Evolutionary conservation across 192 early-diverging fungal species (phyloP).

Genomic region (Coemansia sp.): DNA sequence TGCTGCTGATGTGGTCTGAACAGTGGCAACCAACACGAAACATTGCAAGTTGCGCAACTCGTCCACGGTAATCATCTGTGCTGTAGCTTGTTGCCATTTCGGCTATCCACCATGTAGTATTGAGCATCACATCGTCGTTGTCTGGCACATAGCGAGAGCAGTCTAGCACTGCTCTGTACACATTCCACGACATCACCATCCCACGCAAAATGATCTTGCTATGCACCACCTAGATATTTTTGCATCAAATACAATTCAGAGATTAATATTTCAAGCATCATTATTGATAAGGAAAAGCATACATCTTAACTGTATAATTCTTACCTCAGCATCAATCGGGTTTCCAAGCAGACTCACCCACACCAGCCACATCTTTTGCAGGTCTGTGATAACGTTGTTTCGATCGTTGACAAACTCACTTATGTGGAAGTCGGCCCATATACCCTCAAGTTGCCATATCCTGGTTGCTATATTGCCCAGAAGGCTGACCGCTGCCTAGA

Average conservation of each 20-base stretch:
- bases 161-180: slow-evolving; percentile 44
- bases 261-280: not conserved
- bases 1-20: slow-evolving; percentile 33
- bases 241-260: too few species aligned
- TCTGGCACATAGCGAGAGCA: slow-evolving; percentile 44
- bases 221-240: slow-evolving; percentile 5
- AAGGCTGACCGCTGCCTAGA: slow-evolving; percentile 39
- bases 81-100: slow-evolving; percentile 39
- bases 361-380: slow-evolving; percentile 37
- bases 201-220: slow-evolving; percentile 43
- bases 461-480: slow-evolving; percentile 20
- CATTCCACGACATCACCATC: slow-evolving; percentile 38
- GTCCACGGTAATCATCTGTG: slow-evolving; percentile 30
- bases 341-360: slow-evolving; percentile 46
- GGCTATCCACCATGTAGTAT: slow-evolving; percentile 38
- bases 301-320: not conserved
- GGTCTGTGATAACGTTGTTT: slow-evolving; percentile 10
- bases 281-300: not conserved
- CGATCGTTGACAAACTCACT: slow-evolving; percentile 30
- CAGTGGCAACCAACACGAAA: slow-evolving; percentile 47
- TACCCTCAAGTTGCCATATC: slow-evolving; percentile 32
- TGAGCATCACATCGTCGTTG: slow-evolving; percentile 46
- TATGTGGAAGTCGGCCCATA: slow-evolving; percentile 42
- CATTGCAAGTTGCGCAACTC: slow-evolving; percentile 36
- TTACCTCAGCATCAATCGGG: slow-evolving; percentile 23